A percentile compares a stretch with the other conserved stretches of the same genome.
Evolutionary conservation across 257 asterid species (phyloP).

Genomic region (Plantago major): DNA sequence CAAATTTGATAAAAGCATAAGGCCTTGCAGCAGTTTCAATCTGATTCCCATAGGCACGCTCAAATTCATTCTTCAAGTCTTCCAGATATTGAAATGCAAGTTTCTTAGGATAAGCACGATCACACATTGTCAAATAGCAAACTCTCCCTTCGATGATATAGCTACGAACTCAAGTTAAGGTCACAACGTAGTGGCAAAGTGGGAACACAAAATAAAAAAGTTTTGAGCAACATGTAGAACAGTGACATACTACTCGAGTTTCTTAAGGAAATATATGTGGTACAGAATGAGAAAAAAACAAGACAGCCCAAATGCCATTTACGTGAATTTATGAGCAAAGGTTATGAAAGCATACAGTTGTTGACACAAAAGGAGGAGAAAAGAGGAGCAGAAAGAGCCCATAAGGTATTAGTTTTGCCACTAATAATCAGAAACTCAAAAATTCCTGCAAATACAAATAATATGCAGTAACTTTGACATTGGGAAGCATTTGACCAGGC

Average conservation of each 20-base stretch:
- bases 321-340: neutral
- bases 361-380: no score
- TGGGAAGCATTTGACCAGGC: no score
- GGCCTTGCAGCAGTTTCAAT: slow-evolving; percentile 98
- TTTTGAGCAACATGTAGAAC: no score
- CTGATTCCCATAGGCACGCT: slow-evolving; percentile 74
- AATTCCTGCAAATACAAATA: no score
- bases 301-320: neutral
- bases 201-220: neutral
- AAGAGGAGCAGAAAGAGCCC: no score
- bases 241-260: slow-evolving; percentile 5
- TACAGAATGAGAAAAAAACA: neutral
- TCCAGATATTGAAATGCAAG: slow-evolving; percentile 91
- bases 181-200: slow-evolving; percentile 9
- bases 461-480: no score
- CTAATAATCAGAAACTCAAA: no score
- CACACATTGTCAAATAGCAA: slow-evolving; percentile 94
- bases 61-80: slow-evolving; percentile 93
- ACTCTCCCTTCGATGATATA: slow-evolving; percentile 85
- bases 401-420: no score
- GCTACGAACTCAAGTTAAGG: slow-evolving; percentile 59
- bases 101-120: slow-evolving; percentile 92
- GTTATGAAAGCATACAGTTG: neutral
- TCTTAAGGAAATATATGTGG: neutral
- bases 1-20: slow-evolving; percentile 92